Evolutionary conservation across 2,329 filamentous ascomycete species (phyloP).

Genomic region (Aureobasidium lini): DNA sequence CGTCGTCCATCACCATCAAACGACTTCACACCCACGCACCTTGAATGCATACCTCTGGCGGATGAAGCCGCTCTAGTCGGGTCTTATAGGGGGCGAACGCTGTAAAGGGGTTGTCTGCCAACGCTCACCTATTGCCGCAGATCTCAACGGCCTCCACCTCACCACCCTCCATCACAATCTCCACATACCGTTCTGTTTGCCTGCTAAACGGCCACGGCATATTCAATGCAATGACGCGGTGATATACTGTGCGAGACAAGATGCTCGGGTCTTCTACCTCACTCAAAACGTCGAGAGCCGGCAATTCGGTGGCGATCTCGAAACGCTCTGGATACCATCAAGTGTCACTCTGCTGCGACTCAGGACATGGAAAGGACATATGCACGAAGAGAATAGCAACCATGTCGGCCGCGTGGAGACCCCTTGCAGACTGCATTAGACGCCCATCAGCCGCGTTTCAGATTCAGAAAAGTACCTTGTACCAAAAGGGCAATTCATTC

Average conservation of each 20-base stretch:
- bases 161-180: background rate
- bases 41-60: background rate
- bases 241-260: background rate
- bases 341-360: background rate
- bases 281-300: background rate
- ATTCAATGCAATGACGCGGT: background rate
- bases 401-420: background rate
- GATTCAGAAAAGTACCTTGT: background rate
- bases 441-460: conserved; percentile 7
- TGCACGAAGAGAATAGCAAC: background rate
- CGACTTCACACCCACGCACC: background rate
- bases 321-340: background rate
- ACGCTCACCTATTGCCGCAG: conserved; percentile 10
- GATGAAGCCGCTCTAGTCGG: background rate
- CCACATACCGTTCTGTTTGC: background rate
- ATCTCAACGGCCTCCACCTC: conserved; percentile 8
- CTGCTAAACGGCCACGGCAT: background rate
- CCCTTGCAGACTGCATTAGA: conserved; percentile 11
- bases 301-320: background rate
- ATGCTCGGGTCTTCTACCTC: background rate
- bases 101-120: background rate
- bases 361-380: background rate
- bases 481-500: background rate
- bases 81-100: background rate
- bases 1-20: background rate